Evolutionary conservation across 2,329 filamentous ascomycete species (phyloP).

Genomic region (Diaporthe nobilis): DNA sequence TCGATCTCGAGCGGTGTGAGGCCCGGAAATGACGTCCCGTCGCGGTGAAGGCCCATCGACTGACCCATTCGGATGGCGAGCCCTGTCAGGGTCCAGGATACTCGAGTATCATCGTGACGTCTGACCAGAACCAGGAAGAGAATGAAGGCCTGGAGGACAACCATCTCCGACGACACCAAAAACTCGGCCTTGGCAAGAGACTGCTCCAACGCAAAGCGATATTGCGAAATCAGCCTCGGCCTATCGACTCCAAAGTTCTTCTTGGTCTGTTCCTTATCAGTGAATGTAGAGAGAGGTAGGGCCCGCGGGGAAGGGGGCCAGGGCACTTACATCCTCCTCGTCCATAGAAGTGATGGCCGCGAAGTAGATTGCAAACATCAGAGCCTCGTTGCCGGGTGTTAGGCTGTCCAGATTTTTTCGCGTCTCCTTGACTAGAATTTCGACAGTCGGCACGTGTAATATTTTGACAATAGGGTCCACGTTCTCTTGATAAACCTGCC

Average conservation of each 20-base stretch:
- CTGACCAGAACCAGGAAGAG: slow-evolving; percentile 70
- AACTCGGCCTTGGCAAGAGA: slow-evolving; percentile 74
- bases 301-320: not conserved
- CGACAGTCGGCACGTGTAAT: slow-evolving; percentile 77
- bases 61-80: slow-evolving; percentile 71
- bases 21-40: slow-evolving; percentile 65
- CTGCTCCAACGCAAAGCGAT: slow-evolving; percentile 69
- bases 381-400: slow-evolving; percentile 68
- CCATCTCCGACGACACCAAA: slow-evolving; percentile 70
- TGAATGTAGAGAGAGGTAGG: not conserved
- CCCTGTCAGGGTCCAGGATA: slow-evolving; percentile 75
- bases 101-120: slow-evolving; percentile 64
- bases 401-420: slow-evolving; percentile 72
- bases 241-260: slow-evolving; percentile 66
- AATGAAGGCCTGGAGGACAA: slow-evolving; percentile 72
- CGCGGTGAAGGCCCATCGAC: slow-evolving; percentile 69
- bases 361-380: slow-evolving; percentile 76
- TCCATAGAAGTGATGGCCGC: slow-evolving; percentile 71
- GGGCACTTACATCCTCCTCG: slow-evolving; percentile 66
- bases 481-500: slow-evolving; percentile 80
- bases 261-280: slow-evolving; percentile 57
- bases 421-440: slow-evolving; percentile 72
- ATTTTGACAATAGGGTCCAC: slow-evolving; percentile 82
- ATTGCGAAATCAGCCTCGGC: slow-evolving; percentile 59
- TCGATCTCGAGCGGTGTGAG: slow-evolving; percentile 73